Base-by-base conservation (phyloP, 768 basidiomycete species). In the Porpolomopsis calyptriformis region DNA sequence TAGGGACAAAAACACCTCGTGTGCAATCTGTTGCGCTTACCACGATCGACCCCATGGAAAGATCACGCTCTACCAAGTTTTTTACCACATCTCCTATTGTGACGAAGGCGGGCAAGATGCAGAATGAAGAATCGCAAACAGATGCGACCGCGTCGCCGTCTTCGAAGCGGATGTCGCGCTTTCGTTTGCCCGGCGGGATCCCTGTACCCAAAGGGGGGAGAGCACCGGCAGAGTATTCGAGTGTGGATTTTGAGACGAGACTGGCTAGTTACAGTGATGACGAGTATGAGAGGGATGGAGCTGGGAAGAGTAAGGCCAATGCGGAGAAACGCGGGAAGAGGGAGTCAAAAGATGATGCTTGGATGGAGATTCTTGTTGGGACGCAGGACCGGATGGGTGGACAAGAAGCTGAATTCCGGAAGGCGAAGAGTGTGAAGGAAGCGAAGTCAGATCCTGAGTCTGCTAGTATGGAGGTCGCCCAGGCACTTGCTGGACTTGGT, bases 291-390 rank as follows among this genome's bases (percentile, higher is more conserved):
- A 55, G 48, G 6, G 55, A 43, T 25, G 38, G 42, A 1, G 60
- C 67, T 36, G 72, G 48, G 9, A 53, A 36, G 29, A 38, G 42
- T 1, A 62, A 68, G 36, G 73, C 61, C 6, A 70, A 70, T 51
- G 51, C 60, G 37, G 66, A 64, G 50, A 68, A 65, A 66, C 74
- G 62, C 67, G 68, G 55, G 60, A 70, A 71, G 40, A 62, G 72
- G 29, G 68, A 71, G 64, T 63, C 65, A 55, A 63, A 62, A 53
- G 80, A 85, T 42, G 88, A 90, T 55, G 85, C 85, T 3, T 89
- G 88, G 86, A 85, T 90, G 34, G 88, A 90, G 62, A 90, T 90
- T 34, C 64, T 89, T 8, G 85, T 90, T 2, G 78, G 77, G 36
- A 74, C 60, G 39, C 74, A 73, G 52, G 60, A 53, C 27, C 64